Conservation (phyloP, 2,329 filamentous ascomycete genomes). For the Fusarium equiseti region DNA sequence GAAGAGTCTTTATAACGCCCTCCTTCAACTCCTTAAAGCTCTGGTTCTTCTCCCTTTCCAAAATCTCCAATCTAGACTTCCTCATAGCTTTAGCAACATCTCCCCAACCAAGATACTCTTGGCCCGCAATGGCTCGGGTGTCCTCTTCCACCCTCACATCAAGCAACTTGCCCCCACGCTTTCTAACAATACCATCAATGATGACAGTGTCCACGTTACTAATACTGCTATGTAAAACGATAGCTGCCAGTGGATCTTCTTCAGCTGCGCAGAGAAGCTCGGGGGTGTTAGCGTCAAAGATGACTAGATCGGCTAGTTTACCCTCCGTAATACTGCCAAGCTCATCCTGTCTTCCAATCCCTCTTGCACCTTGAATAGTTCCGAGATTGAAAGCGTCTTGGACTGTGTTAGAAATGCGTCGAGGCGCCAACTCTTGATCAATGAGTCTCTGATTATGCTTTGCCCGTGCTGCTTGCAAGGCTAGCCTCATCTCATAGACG, state of each 20-base stretch:
- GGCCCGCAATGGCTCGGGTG: background rate
- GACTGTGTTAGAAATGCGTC: slow-evolving; percentile 1
- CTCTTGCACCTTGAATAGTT: slow-evolving; percentile 9
- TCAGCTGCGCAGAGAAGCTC: slow-evolving; percentile 13
- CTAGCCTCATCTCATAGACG: slow-evolving; percentile 14
- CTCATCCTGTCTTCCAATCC: background rate
- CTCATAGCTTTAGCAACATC: slow-evolving; percentile 8
- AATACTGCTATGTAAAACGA: slow-evolving; percentile 18
- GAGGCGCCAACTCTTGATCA: background rate
- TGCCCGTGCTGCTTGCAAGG: background rate
- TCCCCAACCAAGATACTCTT: background rate
- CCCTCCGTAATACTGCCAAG: slow-evolving; percentile 11
- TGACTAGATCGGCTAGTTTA: slow-evolving; percentile 3
- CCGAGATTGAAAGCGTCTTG: slow-evolving; percentile 12
- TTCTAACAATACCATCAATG: slow-evolving; percentile 1
- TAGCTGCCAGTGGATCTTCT: background rate
- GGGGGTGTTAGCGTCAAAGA: slow-evolving; percentile 7
- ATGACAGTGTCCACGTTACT: slow-evolving; percentile 11
- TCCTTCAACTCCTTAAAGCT: background rate
- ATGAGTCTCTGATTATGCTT: slow-evolving; percentile 3
- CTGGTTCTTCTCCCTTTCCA: slow-evolving; percentile 5
- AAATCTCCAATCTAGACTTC: background rate
- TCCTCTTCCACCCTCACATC: background rate
- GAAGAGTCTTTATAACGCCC: background rate
- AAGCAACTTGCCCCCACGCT: slow-evolving; percentile 5